Conservation (phyloP, 75 land plant species). For the Isoetes taiwanensis region DNA sequence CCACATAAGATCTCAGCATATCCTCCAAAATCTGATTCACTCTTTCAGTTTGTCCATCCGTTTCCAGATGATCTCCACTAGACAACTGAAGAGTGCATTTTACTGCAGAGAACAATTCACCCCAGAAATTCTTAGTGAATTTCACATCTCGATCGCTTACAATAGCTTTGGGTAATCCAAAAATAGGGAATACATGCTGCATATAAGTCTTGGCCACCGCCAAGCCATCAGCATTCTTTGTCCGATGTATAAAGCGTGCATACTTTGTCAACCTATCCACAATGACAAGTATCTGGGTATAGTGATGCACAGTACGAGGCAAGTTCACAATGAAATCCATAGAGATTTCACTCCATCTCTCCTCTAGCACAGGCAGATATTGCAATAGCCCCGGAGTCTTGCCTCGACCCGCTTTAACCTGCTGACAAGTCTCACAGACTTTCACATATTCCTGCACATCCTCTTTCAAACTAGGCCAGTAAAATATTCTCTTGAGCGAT, state of each 20-base stretch:
- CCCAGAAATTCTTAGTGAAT: background rate
- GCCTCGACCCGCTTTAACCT: background rate
- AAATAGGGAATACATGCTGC: background rate
- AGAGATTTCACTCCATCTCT: background rate
- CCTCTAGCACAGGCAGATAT: background rate
- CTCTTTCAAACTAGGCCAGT: too few species aligned
- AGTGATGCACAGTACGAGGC: background rate
- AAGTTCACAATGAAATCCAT: background rate
- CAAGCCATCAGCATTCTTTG: background rate
- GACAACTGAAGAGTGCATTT: background rate
- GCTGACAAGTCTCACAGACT: background rate
- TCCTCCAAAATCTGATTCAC: background rate
- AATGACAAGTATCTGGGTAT: background rate
- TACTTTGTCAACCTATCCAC: background rate
- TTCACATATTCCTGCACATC: too few species aligned
- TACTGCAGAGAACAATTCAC: background rate
- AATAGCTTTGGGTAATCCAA: background rate
- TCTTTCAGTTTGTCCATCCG: background rate
- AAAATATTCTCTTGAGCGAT: too few species aligned
- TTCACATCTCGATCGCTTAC: background rate
- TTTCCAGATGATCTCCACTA: conserved; percentile 3
- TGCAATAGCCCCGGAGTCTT: background rate
- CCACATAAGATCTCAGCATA: background rate
- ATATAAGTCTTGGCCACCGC: background rate
- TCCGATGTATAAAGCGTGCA: background rate